Evolutionary conservation across 2,329 filamentous ascomycete species (phyloP), one percentile per base, ranked within the genome.

Genomic region (Colletotrichum costaricense): DNA sequence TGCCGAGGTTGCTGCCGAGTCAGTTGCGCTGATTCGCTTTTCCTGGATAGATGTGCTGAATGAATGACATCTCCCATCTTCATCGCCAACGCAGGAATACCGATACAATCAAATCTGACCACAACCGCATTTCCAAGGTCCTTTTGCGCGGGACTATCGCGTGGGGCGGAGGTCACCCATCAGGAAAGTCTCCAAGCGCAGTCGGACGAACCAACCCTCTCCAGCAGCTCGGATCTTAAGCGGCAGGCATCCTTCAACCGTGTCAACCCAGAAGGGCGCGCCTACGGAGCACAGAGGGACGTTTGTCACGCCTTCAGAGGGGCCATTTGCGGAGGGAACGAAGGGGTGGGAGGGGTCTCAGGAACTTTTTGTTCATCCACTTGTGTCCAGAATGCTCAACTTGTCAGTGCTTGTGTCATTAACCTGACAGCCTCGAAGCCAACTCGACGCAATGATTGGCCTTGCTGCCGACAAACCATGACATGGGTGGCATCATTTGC

Each of bases 281-380:
- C 16, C 28, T 60, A 49, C 22, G 30, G 28, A 55, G 59, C 46
- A 16, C 14, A 30, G 30, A n/a, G 70, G 70, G 42, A 55, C 42
- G 33, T 65, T 57, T 57, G 59, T 63, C 19, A 33, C 16, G 57
- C 42, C 28, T 63, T 38, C 26, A 59, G 26, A 68, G 56, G 28
- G n/a, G 7, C 56, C 56, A 30, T 38, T 19, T 55, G 59, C 46
- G 55, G 46, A 64, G 66, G 66, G 56, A 55, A 55, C 54, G 54
- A 57, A 52, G n/a, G 24, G 30, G 8, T 35, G 57, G 22, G 58
- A 16, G 42, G 46, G 63, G 22, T 22, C 9, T 9, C 22, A 62
- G 70, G 67, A 70, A 65, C 60, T 73, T 73, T 73, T 65, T 70
- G 54, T 49, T 49, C 19, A 49, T 49, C 42, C 42, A 49, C 42